phyloP scores from a whole-genome alignment of 2,329 filamentous ascomycete species.

The Xylaria arbuscula region DNA sequence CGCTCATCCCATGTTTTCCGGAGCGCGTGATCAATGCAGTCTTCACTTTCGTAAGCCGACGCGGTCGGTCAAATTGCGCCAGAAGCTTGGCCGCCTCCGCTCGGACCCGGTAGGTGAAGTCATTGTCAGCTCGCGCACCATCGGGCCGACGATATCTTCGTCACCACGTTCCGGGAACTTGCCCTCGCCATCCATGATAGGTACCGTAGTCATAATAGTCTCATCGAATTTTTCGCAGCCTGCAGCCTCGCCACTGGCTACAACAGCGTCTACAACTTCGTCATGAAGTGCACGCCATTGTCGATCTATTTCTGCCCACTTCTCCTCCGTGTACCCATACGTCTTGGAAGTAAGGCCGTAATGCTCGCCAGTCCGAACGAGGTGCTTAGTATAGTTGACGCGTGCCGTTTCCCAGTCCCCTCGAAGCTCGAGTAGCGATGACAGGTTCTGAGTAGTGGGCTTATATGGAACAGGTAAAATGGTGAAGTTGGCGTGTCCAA shows the following conservation, averaged over 20 bases:
- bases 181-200: conserved; percentile 76
- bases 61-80: conserved; percentile 50
- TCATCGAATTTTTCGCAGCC: conserved; percentile 62
- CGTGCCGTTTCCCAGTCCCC: conserved; percentile 86
- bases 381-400: conserved; percentile 88
- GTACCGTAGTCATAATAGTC: conserved; percentile 71
- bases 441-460: conserved; percentile 70
- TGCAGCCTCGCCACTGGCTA: conserved; percentile 54
- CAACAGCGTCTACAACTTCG: conserved; percentile 66
- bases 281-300: conserved; percentile 79
- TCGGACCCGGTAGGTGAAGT: conserved; percentile 44
- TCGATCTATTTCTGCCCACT: conserved; percentile 84
- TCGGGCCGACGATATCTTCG: conserved; percentile 92
- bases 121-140: conserved; percentile 74
- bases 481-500: conserved; percentile 94
- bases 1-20: conserved; percentile 3
- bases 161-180: conserved; percentile 92
- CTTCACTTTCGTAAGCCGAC: conserved; percentile 46
- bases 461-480: conserved; percentile 85
- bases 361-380: conserved; percentile 88
- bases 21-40: conserved; percentile 19
- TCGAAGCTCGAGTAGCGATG: conserved; percentile 70
- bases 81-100: conserved; percentile 48
- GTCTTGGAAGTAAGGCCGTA: conserved; percentile 91
- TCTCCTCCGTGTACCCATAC: conserved; percentile 84